phyloP scores from a whole-genome alignment of 192 early-diverging fungal species.

The Coemansia sp. region DNA sequence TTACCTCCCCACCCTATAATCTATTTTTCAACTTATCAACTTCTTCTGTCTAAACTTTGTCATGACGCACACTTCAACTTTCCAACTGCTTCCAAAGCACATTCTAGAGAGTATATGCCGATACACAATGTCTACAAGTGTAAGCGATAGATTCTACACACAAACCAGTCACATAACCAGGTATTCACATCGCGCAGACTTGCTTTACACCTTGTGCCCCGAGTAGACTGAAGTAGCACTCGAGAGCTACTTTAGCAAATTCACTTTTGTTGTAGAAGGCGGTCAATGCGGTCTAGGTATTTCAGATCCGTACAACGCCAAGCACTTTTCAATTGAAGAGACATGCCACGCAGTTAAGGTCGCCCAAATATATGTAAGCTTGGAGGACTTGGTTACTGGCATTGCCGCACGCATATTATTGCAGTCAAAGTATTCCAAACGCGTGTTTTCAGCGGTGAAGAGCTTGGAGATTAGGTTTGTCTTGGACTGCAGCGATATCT shows the following conservation, averaged over 20 bases:
- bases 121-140: neutral
- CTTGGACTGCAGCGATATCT: neutral
- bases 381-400: neutral
- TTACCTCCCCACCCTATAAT: neutral
- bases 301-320: neutral
- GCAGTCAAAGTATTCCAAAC: neutral
- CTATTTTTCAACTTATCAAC: neutral
- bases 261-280: neutral
- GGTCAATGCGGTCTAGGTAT: neutral
- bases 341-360: neutral
- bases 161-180: neutral
- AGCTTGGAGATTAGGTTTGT: neutral
- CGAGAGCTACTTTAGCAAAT: neutral
- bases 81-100: neutral
- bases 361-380: neutral
- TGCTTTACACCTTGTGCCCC: neutral
- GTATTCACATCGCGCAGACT: conserved; percentile 2
- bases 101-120: neutral
- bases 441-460: neutral
- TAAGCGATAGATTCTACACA: neutral
- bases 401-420: neutral
- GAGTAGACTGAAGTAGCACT: conserved; percentile 2
- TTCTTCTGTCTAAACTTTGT: neutral
- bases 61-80: neutral
- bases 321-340: neutral